These are phyloP conservation scores for Eleusine coracana DNA, from an alignment of 176 grass and related monocot species.

Conservation along the genomic window DNA sequence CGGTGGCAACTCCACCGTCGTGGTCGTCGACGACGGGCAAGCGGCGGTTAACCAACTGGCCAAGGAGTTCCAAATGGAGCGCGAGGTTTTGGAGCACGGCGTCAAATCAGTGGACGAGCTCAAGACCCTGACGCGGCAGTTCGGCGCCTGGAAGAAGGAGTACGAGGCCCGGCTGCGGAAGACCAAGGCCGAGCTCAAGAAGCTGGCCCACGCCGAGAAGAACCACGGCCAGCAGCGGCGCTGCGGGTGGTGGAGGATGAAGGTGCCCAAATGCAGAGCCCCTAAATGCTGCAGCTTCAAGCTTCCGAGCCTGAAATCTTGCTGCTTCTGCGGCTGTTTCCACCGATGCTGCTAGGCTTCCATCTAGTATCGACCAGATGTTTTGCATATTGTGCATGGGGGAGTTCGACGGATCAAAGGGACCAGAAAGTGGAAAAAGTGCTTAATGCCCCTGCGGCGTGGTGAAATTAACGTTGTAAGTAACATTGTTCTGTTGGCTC, in stretches of 20 bases:
- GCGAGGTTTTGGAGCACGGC: conserved; percentile 35
- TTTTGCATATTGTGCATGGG: background rate
- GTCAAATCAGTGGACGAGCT: conserved; percentile 48
- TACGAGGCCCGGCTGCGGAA: conserved; percentile 42
- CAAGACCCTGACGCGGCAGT: conserved; percentile 41
- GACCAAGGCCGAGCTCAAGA: conserved; percentile 47
- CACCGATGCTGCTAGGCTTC: background rate
- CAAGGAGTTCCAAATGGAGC: conserved; percentile 38
- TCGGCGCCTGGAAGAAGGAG: conserved; percentile 56
- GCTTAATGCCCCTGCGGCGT: background rate
- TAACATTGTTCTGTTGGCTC: background rate
- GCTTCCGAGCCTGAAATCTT: conserved; percentile 11
- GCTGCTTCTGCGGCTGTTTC: conserved; percentile 34
- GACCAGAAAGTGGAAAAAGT: background rate
- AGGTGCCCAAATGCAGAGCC: conserved; percentile 1
- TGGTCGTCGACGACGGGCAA: background rate
- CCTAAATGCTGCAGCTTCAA: conserved; percentile 49
- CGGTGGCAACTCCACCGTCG: background rate
- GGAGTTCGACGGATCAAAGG: background rate
- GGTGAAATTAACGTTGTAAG: background rate
- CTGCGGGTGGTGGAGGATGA: conserved; percentile 47
- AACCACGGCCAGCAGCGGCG: background rate
- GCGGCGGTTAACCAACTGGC: background rate
- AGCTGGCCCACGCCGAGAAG: conserved; percentile 21
- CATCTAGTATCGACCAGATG: too few relatives aligned